Base-by-base conservation (phyloP, 306 rosid genomes). In the Cyclanthera cordifolia region DNA sequence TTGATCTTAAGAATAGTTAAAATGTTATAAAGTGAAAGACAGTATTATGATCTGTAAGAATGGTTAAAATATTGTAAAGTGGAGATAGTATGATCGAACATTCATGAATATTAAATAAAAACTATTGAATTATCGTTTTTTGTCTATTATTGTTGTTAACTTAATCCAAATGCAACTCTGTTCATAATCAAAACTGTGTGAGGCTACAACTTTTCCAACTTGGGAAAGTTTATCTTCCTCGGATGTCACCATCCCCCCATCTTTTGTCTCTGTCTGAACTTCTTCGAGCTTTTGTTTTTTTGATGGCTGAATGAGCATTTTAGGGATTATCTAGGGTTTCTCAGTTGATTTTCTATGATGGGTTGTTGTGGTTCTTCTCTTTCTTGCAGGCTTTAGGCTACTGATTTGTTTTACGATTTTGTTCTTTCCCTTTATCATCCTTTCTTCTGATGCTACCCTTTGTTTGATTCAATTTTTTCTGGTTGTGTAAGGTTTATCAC, bases 341-440 rank as follows among this genome's bases (percentile, higher is more conserved):
- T 39, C 70, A 13, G 53, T 45, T 65, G 19, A 7, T 45, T 6
- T 45, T 65, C 41, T 65, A 3, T 65, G 70, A 65, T 65, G 70
- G 70, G 53, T 63, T 41, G 69, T 63, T 41, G 34, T 19, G 51
- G 1, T 27, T 30, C 30, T 41, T 43, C 34, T 45, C 51, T 65
- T 24, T 65, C 23, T 65, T 23, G 12, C 19, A 5, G 21, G 39
- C 53, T 64, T 20, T 21, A 43, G 50, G 70, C 21, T 13, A 37
- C 14, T 64, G 70, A 64, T 43, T 41, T 41, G 16, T 20, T 11
- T 39, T 41, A 41, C 41, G 69, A 6, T 41, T 63, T 63, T 65
- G 53, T 65, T 41, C 39, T 14, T 15, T 23, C 19, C 13, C 16
- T 61, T n/a, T n/a, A n/a, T n/a, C n/a, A n/a, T n/a, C n/a, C n/a